These are phyloP conservation scores for Sphagnum contortum DNA, from an alignment of 225 moss, liverwort and hornwort species.

Conservation along the genomic window DNA sequence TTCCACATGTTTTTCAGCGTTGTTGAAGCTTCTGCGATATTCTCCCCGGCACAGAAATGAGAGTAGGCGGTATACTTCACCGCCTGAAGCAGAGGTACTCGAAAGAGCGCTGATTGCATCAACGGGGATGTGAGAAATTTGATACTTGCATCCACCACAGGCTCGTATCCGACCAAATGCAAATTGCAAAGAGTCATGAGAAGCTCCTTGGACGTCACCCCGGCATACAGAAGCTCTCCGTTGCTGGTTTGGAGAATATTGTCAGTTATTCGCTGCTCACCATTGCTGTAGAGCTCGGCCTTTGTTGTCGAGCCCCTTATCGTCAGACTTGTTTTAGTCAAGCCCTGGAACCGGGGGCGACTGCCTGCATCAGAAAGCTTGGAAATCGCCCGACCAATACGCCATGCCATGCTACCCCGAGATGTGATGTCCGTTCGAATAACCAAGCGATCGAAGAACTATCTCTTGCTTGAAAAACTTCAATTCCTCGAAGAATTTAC, in stretches of 20 bases:
- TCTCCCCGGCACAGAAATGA: conserved; percentile 88
- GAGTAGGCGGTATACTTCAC: conserved; percentile 70
- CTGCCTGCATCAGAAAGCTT: no score
- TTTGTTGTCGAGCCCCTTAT: conserved; percentile 31
- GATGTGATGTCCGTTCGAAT: no score
- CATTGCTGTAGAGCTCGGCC: conserved; percentile 11
- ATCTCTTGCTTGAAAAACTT: no score
- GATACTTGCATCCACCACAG: conserved; percentile 64
- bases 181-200: conserved; percentile 52
- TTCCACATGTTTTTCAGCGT: conserved; percentile 81
- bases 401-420: no score
- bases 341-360: conserved; percentile 2
- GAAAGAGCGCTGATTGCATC: conserved; percentile 43
- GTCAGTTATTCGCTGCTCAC: conserved; percentile 14
- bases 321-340: conserved; percentile 10
- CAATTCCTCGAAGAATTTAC: no score
- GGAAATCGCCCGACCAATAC: no score
- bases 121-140: conserved; percentile 61
- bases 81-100: conserved; percentile 44
- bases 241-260: conserved; percentile 36
- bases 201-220: conserved; percentile 64
- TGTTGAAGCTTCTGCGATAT: conserved; percentile 54
- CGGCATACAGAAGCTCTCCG: conserved; percentile 48
- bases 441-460: no score
- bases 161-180: conserved; percentile 65